phyloP scores from a whole-genome alignment of 2,329 filamentous ascomycete genomes.

The Diplodia sapinea region DNA sequence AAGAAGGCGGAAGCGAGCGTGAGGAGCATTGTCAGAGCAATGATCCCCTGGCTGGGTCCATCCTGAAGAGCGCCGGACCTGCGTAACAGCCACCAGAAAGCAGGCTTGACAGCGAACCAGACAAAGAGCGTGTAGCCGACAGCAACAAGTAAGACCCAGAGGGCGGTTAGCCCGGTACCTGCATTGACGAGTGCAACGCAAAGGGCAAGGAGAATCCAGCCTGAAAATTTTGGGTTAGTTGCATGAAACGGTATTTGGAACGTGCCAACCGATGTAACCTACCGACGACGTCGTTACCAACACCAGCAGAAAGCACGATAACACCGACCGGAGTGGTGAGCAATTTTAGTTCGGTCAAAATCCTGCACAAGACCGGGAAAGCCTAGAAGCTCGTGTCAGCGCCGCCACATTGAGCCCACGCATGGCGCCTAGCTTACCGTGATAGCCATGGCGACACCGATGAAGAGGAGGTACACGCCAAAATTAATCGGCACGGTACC shows the following conservation, averaged over 20 bases:
- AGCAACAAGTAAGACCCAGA: slow-evolving; percentile 81
- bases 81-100: slow-evolving; percentile 75
- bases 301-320: slow-evolving; percentile 86
- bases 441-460: slow-evolving; percentile 92
- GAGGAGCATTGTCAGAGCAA: slow-evolving; percentile 80
- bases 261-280: slow-evolving; percentile 31
- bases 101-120: slow-evolving; percentile 72
- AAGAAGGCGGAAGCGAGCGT: slow-evolving; percentile 83
- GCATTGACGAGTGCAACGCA: slow-evolving; percentile 94
- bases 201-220: slow-evolving; percentile 90
- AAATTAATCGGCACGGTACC: slow-evolving; percentile 65
- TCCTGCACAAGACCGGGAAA: slow-evolving; percentile 90
- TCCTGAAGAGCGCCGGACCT: slow-evolving; percentile 81
- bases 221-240: slow-evolving; percentile 33
- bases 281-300: slow-evolving; percentile 86
- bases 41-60: slow-evolving; percentile 83
- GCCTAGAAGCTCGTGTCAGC: slow-evolving; percentile 51
- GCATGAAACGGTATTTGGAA: not conserved
- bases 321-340: slow-evolving; percentile 83
- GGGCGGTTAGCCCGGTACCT: slow-evolving; percentile 76
- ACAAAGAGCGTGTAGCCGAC: slow-evolving; percentile 79
- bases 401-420: not conserved
- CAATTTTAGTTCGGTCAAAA: slow-evolving; percentile 87
- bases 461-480: slow-evolving; percentile 73
- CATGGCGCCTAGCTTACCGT: slow-evolving; percentile 61